Evolutionary conservation across 805 yeast species (phyloP).

Genomic region (Cyberlindnera japonica): DNA sequence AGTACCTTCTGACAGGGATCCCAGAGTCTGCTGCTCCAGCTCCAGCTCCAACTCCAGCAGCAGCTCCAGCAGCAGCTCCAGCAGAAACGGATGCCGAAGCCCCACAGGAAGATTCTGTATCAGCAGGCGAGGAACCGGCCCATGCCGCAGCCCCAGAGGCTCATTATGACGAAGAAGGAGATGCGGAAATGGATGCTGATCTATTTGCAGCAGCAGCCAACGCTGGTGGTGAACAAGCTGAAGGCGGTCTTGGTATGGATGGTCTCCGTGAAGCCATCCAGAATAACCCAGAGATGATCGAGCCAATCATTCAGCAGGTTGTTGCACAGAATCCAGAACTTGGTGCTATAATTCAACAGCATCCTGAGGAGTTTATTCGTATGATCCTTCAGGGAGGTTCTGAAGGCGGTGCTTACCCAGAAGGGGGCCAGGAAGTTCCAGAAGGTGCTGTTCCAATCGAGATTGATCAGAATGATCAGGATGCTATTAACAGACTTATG

Average conservation of each 20-base stretch:
- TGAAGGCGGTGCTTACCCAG: conserved; percentile 34
- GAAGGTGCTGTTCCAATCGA: conserved; percentile 48
- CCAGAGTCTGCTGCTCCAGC: conserved; percentile 51
- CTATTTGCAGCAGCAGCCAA: conserved; percentile 28
- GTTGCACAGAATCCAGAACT: conserved; percentile 81
- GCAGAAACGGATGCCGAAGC: conserved; percentile 19
- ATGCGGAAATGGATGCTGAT: conserved; percentile 33
- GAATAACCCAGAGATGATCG: conserved; percentile 84
- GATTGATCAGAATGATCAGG: conserved; percentile 79
- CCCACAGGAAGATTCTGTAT: conserved; percentile 12
- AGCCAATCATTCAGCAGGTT: conserved; percentile 76
- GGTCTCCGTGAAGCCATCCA: conserved; percentile 75
- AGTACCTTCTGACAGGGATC: conserved; percentile 84
- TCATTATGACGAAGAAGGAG: conserved; percentile 23
- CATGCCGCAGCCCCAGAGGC: conserved; percentile 1
- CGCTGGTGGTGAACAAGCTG: conserved; percentile 25
- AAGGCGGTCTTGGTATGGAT: conserved; percentile 39
- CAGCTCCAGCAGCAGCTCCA: conserved; percentile 19
- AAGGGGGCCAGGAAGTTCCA: conserved; percentile 30
- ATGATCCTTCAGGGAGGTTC: conserved; percentile 53
- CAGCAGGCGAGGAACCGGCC: conserved; percentile 1
- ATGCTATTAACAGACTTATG: conserved; percentile 84
- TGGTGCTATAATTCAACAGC: conserved; percentile 71
- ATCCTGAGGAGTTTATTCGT: conserved; percentile 87
- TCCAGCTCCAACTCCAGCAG: conserved; percentile 28